A percentile compares a stretch with the other conserved stretches of the same genome.
phyloP scores from a whole-genome alignment of 352 stramenopile genomes.

The Phytophthora ramorum region DNA sequence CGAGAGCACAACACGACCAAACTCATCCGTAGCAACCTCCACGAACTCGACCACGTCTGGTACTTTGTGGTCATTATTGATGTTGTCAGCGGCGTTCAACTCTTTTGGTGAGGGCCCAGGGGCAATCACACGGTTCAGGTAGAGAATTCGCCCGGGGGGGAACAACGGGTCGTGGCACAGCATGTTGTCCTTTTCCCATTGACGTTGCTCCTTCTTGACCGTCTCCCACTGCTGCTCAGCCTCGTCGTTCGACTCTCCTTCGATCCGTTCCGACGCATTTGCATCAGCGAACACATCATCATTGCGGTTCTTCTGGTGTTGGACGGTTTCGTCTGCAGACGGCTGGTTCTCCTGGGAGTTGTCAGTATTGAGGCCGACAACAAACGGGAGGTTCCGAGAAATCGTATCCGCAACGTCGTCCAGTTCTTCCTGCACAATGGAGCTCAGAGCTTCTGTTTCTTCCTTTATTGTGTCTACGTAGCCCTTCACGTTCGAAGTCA shows the following conservation, averaged over 20 bases:
- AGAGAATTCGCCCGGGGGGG: constrained; percentile 75
- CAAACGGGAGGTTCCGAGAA: constrained; percentile 38
- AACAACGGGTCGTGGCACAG: constrained; percentile 69
- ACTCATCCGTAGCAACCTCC: constrained; percentile 71
- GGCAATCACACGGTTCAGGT: constrained; percentile 54
- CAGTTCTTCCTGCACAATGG: constrained; percentile 56
- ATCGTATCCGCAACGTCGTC: constrained; percentile 41
- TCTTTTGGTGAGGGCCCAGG: constrained; percentile 17
- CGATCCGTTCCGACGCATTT: constrained; percentile 23
- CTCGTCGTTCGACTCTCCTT: constrained; percentile 24
- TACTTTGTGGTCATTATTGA: constrained; percentile 13
- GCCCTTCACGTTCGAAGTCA: constrained; percentile 58
- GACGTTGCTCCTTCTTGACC: constrained; percentile 27
- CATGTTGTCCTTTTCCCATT: constrained; percentile 38
- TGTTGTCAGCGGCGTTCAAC: background rate
- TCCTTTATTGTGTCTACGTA: constrained; percentile 69
- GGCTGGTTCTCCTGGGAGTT: background rate
- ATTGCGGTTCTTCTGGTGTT: constrained; percentile 4
- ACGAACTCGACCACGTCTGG: constrained; percentile 60
- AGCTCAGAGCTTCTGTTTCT: constrained; percentile 53
- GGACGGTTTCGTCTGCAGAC: background rate
- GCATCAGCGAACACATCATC: constrained; percentile 27
- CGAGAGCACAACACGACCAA: constrained; percentile 77
- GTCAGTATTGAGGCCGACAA: constrained; percentile 13
- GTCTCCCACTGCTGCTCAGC: constrained; percentile 22